These are phyloP conservation scores for Dipteronia dyeriana DNA, from an alignment of 345 rosid species.

Conservation along the genomic window DNA sequence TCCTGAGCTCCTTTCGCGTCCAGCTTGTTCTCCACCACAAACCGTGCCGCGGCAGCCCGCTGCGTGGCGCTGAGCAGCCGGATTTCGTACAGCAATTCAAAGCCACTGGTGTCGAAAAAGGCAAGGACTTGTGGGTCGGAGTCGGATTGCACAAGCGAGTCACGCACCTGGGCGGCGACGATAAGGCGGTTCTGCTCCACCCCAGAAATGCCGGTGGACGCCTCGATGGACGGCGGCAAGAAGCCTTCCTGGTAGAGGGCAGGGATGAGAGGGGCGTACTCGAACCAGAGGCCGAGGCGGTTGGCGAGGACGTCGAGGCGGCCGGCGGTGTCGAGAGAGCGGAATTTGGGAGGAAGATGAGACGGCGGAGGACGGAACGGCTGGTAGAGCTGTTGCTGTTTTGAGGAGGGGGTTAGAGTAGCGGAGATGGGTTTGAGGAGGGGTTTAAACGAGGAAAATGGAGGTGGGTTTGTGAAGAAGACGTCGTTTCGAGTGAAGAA, in stretches of 20 bases:
- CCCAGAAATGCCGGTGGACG: conserved; percentile 73
- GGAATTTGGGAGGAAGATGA: conserved; percentile 67
- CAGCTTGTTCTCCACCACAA: conserved; percentile 36
- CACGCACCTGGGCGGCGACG: conserved; percentile 81
- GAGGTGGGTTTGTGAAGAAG: not conserved
- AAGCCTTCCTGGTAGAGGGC: conserved; percentile 79
- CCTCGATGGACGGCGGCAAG: conserved; percentile 68
- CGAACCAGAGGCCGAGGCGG: conserved; percentile 84
- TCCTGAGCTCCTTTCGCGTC: conserved; percentile 69
- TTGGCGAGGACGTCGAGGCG: conserved; percentile 74
- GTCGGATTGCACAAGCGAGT: conserved; percentile 55
- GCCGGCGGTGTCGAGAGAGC: conserved; percentile 58
- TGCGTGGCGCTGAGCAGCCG: conserved; percentile 59
- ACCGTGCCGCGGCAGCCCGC: conserved; percentile 63
- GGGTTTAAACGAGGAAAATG: conserved; percentile 18
- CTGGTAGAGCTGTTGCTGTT: conserved; percentile 55
- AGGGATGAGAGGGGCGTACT: conserved; percentile 83
- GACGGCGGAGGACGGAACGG: conserved; percentile 93
- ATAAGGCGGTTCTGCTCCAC: conserved; percentile 80
- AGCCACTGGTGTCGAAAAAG: conserved; percentile 64
- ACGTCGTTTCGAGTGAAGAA: conserved; percentile 10
- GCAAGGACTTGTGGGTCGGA: conserved; percentile 58
- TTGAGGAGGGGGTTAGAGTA: conserved; percentile 37
- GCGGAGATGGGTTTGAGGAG: conserved; percentile 41
- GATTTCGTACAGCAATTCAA: conserved; percentile 80